Conservation (phyloP, 2,329 filamentous ascomycete species). For the Cladophialophora yegresii region DNA sequence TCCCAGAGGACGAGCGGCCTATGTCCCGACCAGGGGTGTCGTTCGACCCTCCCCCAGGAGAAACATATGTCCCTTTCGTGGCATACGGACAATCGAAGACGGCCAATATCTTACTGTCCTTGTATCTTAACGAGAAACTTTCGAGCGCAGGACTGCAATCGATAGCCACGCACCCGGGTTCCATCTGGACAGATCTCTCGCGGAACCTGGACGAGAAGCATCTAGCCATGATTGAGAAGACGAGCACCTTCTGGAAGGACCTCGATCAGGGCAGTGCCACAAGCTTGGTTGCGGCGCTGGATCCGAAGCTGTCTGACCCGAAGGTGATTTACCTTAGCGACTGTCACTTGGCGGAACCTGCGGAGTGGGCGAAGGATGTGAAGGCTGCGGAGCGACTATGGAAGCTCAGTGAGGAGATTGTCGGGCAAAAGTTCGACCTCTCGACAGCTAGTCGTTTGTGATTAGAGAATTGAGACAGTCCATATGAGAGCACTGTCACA, state of each 20-base stretch:
- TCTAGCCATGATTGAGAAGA: conserved; percentile 35
- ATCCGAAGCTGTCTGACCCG: conserved; percentile 42
- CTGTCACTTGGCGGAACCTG: conserved; percentile 40
- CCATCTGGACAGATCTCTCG: conserved; percentile 27
- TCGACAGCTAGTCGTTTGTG: background rate
- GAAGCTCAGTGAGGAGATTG: conserved; percentile 34
- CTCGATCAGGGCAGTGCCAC: conserved; percentile 40
- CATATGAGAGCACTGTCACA: background rate
- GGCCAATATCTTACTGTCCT: conserved; percentile 49
- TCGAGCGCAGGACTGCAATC: conserved; percentile 43
- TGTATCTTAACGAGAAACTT: conserved; percentile 46
- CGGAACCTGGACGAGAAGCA: conserved; percentile 38
- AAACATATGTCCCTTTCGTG: conserved; percentile 43
- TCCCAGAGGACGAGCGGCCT: conserved; percentile 24
- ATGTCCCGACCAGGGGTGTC: conserved; percentile 24
- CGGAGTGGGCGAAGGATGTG: conserved; percentile 38
- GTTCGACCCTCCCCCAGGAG: conserved; percentile 27
- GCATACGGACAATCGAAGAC: conserved; percentile 53
- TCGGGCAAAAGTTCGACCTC: conserved; percentile 43
- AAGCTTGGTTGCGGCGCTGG: conserved; percentile 49
- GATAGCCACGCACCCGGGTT: conserved; percentile 48
- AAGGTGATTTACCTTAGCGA: conserved; percentile 42
- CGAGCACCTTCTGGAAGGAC: conserved; percentile 35
- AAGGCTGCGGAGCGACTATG: conserved; percentile 27
- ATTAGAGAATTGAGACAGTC: background rate